phyloP scores from a whole-genome alignment of 257 asterid genomes.

The Salvia hispanica region DNA sequence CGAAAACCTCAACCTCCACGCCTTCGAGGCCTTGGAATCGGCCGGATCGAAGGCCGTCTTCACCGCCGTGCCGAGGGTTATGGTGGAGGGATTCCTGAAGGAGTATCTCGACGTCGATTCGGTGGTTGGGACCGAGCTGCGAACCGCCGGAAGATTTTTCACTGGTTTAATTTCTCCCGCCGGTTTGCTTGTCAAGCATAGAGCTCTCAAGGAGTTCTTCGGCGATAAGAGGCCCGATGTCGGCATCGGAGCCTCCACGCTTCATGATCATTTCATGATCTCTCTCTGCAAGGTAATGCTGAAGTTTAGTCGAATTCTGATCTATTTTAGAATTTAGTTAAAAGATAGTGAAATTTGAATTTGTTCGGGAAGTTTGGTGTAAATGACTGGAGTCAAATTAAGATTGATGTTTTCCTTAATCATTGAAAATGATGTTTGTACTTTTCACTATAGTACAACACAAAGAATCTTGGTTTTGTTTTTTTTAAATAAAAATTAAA shows the following conservation, averaged over 20 bases:
- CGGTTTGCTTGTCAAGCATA: constrained; percentile 65
- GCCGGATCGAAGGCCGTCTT: constrained; percentile 50
- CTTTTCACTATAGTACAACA: background rate
- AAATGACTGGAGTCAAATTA: too few species aligned
- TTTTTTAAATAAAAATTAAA: too few species aligned
- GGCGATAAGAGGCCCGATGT: constrained; percentile 64
- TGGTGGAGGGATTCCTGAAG: constrained; percentile 77
- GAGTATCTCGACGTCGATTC: constrained; percentile 64
- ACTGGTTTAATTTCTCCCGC: constrained; percentile 55
- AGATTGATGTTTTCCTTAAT: too few species aligned
- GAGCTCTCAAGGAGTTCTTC: constrained; percentile 59
- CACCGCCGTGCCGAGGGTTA: constrained; percentile 71
- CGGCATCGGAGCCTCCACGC: constrained; percentile 60
- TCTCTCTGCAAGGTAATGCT: constrained; percentile 75
- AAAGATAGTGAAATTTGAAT: too few species aligned
- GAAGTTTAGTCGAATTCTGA: too few species aligned
- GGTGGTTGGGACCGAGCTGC: constrained; percentile 77
- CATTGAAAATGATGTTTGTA: background rate
- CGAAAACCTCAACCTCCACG: constrained; percentile 57
- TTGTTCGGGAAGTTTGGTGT: too few species aligned
- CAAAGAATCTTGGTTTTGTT: too few species aligned
- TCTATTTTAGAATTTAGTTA: too few species aligned
- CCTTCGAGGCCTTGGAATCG: constrained; percentile 49
- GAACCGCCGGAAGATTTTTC: constrained; percentile 51
- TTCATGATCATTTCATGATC: constrained; percentile 58